Evolutionary conservation across 352 stramenopile genomes (phyloP), one percentile per base, ranked within the genome.

Genomic region (Pythium guiyangense): DNA sequence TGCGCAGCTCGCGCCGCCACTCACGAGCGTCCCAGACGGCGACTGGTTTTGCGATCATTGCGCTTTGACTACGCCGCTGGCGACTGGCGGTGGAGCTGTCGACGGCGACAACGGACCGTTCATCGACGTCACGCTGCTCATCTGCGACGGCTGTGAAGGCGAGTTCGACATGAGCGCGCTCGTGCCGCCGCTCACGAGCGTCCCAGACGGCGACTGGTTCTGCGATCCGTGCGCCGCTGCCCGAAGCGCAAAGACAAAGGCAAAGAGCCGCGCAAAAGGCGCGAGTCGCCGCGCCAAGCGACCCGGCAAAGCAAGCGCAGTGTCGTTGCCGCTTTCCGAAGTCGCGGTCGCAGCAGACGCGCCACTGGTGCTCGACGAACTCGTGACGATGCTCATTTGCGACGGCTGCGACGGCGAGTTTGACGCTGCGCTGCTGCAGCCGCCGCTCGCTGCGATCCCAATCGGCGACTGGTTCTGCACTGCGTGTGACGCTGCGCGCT

Each of bases 101-200:
- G 42, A 45, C 29, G 15, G 2, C 4, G 43, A 59, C 14, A 31
- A 44, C n/a, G 22, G 22, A 18, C 49, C 57, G 10, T 20, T 63
- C 29, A 34, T 63, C 14, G 20, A 49, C 34, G 63, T 82, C 29
- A 84, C 68, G 3, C 42, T 90, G 22, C 57, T 92, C 29, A 69
- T 90, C 39, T 92, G 84, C 49, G 79, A 91, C 35, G 75, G 78
- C 0, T 93, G 81, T 44, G 79, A 88, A 47, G 69, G 71, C 42
- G 79, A 89, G 35, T 88, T 81, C 44, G 79, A 89, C 31, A 60
- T 81, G 18, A 57, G 59, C 31, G 56, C 61, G 22, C 67, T 92
- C 42, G 59, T 70, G 49, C 78, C 79, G 17, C 76, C 79, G 15
- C 52, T 83, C 3, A 31, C 72, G 1, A 55, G 70, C 11, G 66